phyloP scores from a whole-genome alignment of 805 yeast genomes.

The Candida arabinofermentans region DNA sequence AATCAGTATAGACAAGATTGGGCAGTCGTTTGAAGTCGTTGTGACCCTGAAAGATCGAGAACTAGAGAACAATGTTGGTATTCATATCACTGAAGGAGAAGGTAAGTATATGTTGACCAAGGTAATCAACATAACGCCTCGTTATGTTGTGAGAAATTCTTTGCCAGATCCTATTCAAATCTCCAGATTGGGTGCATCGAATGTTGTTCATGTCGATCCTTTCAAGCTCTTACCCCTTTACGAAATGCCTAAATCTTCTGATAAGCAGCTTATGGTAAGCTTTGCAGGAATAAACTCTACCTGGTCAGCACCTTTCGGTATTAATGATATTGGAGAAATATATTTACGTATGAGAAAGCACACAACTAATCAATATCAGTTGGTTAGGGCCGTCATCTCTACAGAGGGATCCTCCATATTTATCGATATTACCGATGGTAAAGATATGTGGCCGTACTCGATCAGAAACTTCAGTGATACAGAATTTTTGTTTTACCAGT shows the following conservation, averaged over 20 bases:
- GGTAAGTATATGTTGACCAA: constrained; percentile 78
- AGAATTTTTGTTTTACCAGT: constrained; percentile 85
- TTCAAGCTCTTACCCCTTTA: constrained; percentile 55
- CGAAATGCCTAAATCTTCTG: constrained; percentile 50
- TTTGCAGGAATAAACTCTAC: constrained; percentile 51
- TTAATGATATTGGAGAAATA: constrained; percentile 80
- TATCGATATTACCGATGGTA: constrained; percentile 68
- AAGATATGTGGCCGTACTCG: constrained; percentile 86
- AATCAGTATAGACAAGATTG: constrained; percentile 84
- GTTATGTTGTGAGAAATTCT: constrained; percentile 70
- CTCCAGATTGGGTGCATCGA: constrained; percentile 65
- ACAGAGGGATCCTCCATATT: constrained; percentile 83
- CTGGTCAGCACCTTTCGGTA: constrained; percentile 87
- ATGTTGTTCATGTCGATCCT: constrained; percentile 41
- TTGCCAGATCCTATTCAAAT: constrained; percentile 53
- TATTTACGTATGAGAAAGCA: constrained; percentile 66
- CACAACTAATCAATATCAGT: constrained; percentile 55
- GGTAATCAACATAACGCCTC: constrained; percentile 75
- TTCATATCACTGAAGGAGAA: constrained; percentile 73
- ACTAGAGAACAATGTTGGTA: constrained; percentile 69
- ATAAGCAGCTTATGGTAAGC: constrained; percentile 59
- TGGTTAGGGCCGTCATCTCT: constrained; percentile 67
- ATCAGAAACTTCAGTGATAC: constrained; percentile 83
- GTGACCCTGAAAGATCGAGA: constrained; percentile 46
- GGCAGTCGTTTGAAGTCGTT: constrained; percentile 60